A percentile compares a stretch with the other conserved stretches of the same genome.
phyloP scores from a whole-genome alignment of 2,329 filamentous ascomycete genomes.

The Trichoderma citrinoviride region DNA sequence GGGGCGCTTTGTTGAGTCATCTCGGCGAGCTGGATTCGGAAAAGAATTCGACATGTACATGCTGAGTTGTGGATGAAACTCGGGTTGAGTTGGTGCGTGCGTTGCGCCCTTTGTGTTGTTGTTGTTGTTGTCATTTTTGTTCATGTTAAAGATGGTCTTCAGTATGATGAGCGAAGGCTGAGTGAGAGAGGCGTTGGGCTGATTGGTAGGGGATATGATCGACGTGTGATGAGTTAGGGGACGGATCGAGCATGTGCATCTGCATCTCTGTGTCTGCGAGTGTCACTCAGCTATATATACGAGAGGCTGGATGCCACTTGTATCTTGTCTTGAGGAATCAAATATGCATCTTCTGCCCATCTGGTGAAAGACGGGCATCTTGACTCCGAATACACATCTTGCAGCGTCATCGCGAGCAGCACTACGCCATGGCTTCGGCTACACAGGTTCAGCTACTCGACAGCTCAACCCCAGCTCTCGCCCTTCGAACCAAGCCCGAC shows the following conservation, averaged over 20 bases:
- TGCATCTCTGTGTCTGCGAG: not conserved
- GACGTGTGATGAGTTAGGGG: not conserved
- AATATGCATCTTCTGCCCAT: not conserved
- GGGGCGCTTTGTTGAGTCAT: not conserved
- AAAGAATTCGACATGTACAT: not conserved
- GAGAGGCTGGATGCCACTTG: not conserved
- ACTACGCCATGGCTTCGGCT: constrained; percentile 33
- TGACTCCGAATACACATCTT: not conserved
- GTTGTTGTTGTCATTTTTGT: not conserved
- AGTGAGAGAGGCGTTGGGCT: not conserved
- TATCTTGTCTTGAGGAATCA: not conserved
- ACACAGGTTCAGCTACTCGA: constrained; percentile 31
- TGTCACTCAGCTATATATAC: not conserved
- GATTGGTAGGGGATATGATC: not conserved
- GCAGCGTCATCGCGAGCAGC: not conserved
- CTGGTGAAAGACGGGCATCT: not conserved
- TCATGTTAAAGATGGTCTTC: not conserved
- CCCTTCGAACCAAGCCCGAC: constrained; percentile 7
- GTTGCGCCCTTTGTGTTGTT: constrained; percentile 4
- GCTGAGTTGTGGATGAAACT: not conserved
- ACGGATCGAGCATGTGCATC: not conserved
- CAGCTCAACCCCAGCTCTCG: constrained; percentile 24
- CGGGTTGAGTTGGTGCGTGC: not conserved
- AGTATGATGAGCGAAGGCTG: not conserved
- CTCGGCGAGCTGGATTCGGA: not conserved